These are phyloP conservation scores for Ustilago vetiveriae DNA, from an alignment of 1,284 basidiomycete genomes.

Conservation along the genomic window DNA sequence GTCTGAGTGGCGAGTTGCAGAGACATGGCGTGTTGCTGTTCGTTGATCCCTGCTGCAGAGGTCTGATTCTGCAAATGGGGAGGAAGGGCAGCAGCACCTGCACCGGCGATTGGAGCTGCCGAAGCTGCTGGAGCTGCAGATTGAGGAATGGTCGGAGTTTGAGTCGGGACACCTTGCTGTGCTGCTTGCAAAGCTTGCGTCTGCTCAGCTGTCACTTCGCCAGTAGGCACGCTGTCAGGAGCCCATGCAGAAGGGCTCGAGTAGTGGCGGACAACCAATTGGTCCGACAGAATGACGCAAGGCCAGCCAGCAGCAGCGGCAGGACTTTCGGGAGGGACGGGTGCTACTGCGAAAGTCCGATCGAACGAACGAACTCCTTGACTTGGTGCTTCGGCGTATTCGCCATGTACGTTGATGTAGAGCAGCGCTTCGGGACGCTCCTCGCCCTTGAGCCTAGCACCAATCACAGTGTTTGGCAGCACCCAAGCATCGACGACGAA, in stretches of 20 bases:
- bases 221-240: constrained; percentile 47
- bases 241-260: constrained; percentile 79
- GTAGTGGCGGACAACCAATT: constrained; percentile 82
- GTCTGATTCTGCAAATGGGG: constrained; percentile 50
- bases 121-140: background rate
- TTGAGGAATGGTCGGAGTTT: background rate
- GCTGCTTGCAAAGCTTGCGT: constrained; percentile 21
- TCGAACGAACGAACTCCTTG: constrained; percentile 89
- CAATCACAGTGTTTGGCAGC: constrained; percentile 69
- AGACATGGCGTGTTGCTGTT: constrained; percentile 66
- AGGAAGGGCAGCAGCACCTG: constrained; percentile 21
- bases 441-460: constrained; percentile 47
- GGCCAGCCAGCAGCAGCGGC: constrained; percentile 87
- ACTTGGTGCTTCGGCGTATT: constrained; percentile 79
- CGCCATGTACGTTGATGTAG: constrained; percentile 86
- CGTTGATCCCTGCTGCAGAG: constrained; percentile 47
- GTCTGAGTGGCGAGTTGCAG: constrained; percentile 65
- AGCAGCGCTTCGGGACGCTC: constrained; percentile 71
- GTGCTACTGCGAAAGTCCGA: constrained; percentile 85
- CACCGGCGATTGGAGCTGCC: constrained; percentile 1
- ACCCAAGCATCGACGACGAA: constrained; percentile 88
- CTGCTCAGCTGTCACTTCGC: constrained; percentile 43
- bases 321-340: constrained; percentile 81
- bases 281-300: constrained; percentile 87
- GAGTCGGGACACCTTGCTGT: constrained; percentile 11